A percentile compares a stretch with the other conserved stretches of the same genome.
phyloP scores from a whole-genome alignment of 2,329 filamentous ascomycete genomes.

The Colletotrichum filicis region DNA sequence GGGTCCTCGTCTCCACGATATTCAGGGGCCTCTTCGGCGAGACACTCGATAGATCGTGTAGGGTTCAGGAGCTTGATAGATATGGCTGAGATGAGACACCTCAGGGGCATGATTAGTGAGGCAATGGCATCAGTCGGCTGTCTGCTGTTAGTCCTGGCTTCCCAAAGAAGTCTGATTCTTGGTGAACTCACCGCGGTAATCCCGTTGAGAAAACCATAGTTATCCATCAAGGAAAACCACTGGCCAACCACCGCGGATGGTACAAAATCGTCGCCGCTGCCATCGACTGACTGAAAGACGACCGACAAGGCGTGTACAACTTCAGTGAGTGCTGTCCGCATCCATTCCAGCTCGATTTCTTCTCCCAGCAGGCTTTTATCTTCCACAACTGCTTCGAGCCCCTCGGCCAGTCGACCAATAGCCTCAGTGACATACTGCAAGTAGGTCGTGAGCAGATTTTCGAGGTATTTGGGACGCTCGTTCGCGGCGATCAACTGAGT shows the following conservation, averaged over 20 bases:
- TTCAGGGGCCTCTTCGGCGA: conserved; percentile 49
- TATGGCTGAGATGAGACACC: conserved; percentile 75
- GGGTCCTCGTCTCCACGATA: conserved; percentile 49
- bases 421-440: conserved; percentile 58
- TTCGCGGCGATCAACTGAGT: neutral
- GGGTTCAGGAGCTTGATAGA: conserved; percentile 80
- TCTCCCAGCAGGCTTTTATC: conserved; percentile 61
- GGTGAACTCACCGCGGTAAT: conserved; percentile 64
- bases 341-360: conserved; percentile 68
- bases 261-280: conserved; percentile 64
- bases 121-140: conserved; percentile 53
- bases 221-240: conserved; percentile 81
- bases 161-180: neutral
- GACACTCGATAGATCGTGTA: conserved; percentile 65
- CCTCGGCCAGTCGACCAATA: conserved; percentile 60
- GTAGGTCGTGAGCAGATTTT: conserved; percentile 60
- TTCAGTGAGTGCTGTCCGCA: conserved; percentile 73
- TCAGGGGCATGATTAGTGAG: conserved; percentile 71
- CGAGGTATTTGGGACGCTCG: conserved; percentile 47
- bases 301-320: conserved; percentile 79
- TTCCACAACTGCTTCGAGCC: conserved; percentile 62
- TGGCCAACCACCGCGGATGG: conserved; percentile 68
- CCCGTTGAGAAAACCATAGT: conserved; percentile 75
- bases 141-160: neutral
- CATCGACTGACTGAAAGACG: conserved; percentile 76